A percentile compares a stretch with the other conserved stretches of the same genome.
Conservation (phyloP, 1,139 yeast genomes). For the Lodderomyces elongisporus region DNA sequence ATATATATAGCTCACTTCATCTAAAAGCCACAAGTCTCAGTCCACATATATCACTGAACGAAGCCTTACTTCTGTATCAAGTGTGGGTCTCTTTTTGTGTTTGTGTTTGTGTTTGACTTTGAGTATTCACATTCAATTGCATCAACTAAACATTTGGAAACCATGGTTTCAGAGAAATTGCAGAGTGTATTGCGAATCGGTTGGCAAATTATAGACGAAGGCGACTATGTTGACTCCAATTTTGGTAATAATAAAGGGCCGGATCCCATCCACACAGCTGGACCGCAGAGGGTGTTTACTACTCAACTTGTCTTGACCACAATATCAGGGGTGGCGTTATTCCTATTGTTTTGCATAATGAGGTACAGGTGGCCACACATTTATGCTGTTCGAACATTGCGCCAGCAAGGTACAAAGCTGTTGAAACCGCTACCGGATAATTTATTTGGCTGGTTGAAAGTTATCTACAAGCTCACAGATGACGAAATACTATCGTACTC, state of each 20-base stretch:
- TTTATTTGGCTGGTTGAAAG: conserved; percentile 39
- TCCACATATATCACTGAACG: too few species aligned
- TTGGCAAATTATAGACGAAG: conserved; percentile 7
- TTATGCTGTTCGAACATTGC: conserved; percentile 44
- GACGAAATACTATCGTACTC: conserved; percentile 38
- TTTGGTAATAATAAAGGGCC: conserved; percentile 3
- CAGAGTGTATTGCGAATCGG: conserved; percentile 4
- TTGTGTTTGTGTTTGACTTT: too few species aligned
- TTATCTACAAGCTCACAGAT: conserved; percentile 32
- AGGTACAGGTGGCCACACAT: conserved; percentile 48
- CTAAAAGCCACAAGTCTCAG: too few species aligned
- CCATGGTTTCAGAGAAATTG: too few species aligned
- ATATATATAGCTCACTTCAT: too few species aligned
- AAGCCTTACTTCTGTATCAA: too few species aligned
- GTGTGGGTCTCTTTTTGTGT: too few species aligned
- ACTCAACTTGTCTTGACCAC: conserved; percentile 39
- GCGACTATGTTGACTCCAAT: neutral
- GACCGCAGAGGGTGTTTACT: conserved; percentile 43
- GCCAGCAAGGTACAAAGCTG: conserved; percentile 20
- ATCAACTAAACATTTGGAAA: too few species aligned
- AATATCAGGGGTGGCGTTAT: conserved; percentile 32
- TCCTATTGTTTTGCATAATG: conserved; percentile 36
- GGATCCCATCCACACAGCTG: conserved; percentile 16
- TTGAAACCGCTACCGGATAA: conserved; percentile 34
- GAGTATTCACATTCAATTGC: too few species aligned